Evolutionary conservation across 306 rosid species (phyloP).

Genomic region (Senna tora): DNA sequence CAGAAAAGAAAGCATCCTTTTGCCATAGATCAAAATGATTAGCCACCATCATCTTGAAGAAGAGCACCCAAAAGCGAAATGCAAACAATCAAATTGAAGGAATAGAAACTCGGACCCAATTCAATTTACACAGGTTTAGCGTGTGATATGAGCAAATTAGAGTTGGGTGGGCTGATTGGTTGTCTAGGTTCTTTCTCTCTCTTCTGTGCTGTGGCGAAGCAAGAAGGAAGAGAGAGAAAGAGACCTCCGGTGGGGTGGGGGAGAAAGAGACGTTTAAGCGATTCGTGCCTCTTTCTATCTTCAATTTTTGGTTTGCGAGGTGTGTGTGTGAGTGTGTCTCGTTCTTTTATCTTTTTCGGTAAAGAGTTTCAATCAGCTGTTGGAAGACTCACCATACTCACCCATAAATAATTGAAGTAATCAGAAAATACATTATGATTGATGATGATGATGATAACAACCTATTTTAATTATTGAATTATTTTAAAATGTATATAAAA

Average conservation of each 20-base stretch:
- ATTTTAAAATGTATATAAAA: too few relatives aligned
- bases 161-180: background rate
- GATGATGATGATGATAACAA: too few relatives aligned
- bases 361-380: background rate
- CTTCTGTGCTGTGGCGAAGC: background rate
- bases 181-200: background rate
- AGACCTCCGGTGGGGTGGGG: background rate
- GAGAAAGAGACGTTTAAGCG: background rate
- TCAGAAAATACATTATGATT: too few relatives aligned
- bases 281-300: background rate
- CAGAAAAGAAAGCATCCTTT: conserved; percentile 20
- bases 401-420: too few relatives aligned
- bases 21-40: conserved; percentile 19
- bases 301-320: background rate
- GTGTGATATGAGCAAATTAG: background rate
- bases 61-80: background rate
- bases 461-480: too few relatives aligned
- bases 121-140: background rate
- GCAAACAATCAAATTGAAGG: background rate
- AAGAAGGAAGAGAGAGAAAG: background rate
- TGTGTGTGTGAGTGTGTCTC: background rate
- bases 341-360: background rate
- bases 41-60: background rate
- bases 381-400: background rate
- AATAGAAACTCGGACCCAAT: background rate